These are phyloP conservation scores for Trametes sanguinea DNA, from an alignment of 768 basidiomycete species.

Conservation along the genomic window DNA sequence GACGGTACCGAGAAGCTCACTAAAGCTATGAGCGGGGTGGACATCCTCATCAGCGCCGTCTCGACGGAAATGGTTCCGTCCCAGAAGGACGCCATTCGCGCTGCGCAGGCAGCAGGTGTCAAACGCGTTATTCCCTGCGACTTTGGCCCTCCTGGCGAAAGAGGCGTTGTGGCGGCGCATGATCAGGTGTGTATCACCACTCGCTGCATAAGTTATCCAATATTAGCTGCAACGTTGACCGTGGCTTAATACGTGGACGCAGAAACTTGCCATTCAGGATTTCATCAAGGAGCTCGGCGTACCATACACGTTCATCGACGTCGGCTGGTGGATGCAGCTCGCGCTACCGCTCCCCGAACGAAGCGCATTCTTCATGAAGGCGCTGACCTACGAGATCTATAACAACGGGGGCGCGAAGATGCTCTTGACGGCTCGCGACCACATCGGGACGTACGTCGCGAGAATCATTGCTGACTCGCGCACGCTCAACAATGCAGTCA, in stretches of 20 bases:
- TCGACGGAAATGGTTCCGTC: neutral
- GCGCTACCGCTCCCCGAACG: slow-evolving; percentile 7
- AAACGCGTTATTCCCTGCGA: slow-evolving; percentile 31
- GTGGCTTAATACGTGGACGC: too few species aligned
- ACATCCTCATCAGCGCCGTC: slow-evolving; percentile 22
- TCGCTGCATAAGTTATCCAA: too few species aligned
- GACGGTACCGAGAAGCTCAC: slow-evolving; percentile 23
- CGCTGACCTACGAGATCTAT: slow-evolving; percentile 17
- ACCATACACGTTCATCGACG: slow-evolving; percentile 36
- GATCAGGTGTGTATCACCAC: slow-evolving; percentile 9
- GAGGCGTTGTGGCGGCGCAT: slow-evolving; percentile 17
- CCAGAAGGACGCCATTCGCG: slow-evolving; percentile 24
- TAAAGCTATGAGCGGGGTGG: slow-evolving; percentile 19
- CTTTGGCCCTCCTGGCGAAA: slow-evolving; percentile 22
- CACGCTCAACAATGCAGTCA: slow-evolving; percentile 35
- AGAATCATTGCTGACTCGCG: slow-evolving; percentile 35
- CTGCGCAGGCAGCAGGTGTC: slow-evolving; percentile 27
- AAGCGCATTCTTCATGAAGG: neutral
- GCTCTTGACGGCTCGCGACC: slow-evolving; percentile 28
- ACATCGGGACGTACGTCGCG: slow-evolving; percentile 34
- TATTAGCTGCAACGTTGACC: too few species aligned
- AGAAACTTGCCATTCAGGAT: slow-evolving; percentile 35
- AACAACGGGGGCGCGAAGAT: slow-evolving; percentile 23
- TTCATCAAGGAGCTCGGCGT: slow-evolving; percentile 29
- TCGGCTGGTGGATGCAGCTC: slow-evolving; percentile 37